Evolutionary conservation across 306 rosid genomes (phyloP).

Genomic region (Alnus rubra): DNA sequence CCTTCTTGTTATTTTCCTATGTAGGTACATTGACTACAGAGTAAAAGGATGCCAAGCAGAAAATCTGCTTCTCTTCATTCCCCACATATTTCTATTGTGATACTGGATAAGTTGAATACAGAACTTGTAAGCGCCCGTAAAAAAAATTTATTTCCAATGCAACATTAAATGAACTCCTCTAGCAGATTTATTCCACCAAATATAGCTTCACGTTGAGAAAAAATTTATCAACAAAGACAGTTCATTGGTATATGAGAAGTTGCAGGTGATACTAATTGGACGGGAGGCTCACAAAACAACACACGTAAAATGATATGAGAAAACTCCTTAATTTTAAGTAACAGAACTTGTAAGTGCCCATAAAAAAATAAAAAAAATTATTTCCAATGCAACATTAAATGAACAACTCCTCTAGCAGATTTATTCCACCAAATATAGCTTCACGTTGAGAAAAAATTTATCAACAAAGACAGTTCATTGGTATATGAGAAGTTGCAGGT

Average conservation of each 20-base stretch:
- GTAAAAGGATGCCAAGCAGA: neutral
- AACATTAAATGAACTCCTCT: neutral
- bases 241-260: slow-evolving; percentile 20
- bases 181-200: neutral
- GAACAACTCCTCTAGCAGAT: neutral
- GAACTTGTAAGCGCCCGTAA: neutral
- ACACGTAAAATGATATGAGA: slow-evolving; percentile 6
- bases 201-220: neutral
- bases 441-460: neutral
- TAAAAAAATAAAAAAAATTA: neutral
- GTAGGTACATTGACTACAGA: neutral
- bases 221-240: neutral
- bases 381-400: neutral
- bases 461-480: slow-evolving; percentile 6
- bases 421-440: neutral
- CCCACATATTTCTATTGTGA: neutral
- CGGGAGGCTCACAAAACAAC: neutral
- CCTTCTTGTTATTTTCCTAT: neutral
- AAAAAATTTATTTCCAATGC: neutral
- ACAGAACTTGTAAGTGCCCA: neutral
- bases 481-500: slow-evolving; percentile 10
- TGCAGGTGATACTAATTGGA: neutral
- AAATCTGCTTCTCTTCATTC: neutral
- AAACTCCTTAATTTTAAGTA: slow-evolving; percentile 11
- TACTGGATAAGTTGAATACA: neutral